These are phyloP conservation scores for Lasiosphaeris hirsuta DNA, from an alignment of 495 filamentous ascomycete genomes.

Conservation along the genomic window DNA sequence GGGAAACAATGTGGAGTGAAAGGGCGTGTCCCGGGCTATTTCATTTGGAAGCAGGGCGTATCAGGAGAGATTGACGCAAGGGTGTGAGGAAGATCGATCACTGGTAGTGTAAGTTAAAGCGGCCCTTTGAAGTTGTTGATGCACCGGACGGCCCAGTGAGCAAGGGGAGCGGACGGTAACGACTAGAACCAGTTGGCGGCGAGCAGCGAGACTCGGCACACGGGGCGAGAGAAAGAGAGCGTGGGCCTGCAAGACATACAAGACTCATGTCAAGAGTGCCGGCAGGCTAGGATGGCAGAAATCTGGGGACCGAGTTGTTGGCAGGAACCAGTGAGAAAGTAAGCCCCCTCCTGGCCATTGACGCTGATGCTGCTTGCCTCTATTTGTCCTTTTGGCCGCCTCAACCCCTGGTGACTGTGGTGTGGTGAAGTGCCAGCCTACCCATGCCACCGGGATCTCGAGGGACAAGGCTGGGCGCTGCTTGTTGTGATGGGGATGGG, in stretches of 20 bases:
- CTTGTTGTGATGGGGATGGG: conserved; percentile 17
- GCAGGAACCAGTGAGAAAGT: conserved; percentile 14
- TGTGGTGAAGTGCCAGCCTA: conserved; percentile 4
- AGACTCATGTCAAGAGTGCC: background rate
- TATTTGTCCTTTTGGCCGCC: background rate
- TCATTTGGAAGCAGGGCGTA: conserved; percentile 37
- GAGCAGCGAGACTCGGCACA: too few relatives aligned
- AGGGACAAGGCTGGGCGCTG: conserved; percentile 19
- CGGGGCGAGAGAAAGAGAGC: too few relatives aligned
- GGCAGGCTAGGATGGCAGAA: conserved; percentile 3
- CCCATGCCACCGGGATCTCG: conserved; percentile 27
- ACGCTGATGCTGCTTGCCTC: background rate
- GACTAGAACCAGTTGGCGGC: too few relatives aligned
- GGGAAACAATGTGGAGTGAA: conserved; percentile 34
- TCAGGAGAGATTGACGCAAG: conserved; percentile 40
- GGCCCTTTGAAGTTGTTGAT: conserved; percentile 15
- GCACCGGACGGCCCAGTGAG: background rate
- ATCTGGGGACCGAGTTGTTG: conserved; percentile 3
- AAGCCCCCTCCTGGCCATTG: conserved; percentile 12
- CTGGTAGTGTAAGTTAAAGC: conserved; percentile 8
- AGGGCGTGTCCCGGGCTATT: conserved; percentile 31
- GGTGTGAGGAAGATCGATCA: conserved; percentile 25
- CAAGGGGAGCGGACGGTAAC: conserved; percentile 2
- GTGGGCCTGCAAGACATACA: background rate
- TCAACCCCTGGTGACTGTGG: conserved; percentile 7